Conservation (phyloP, 768 basidiomycete species). For the Neoboletus subvelutipes region DNA sequence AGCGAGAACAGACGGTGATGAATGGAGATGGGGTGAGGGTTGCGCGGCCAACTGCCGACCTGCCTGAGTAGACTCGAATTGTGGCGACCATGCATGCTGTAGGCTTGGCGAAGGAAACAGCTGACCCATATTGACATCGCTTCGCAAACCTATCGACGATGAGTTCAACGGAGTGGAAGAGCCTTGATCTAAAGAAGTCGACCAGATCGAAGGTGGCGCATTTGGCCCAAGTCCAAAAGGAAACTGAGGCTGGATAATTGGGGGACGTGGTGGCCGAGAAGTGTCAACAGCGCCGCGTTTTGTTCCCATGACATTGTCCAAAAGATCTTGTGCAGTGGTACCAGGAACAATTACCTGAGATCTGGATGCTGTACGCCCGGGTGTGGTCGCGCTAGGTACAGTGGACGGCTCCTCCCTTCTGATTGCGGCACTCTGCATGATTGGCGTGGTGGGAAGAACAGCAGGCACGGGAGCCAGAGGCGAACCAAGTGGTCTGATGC, state of each 20-base stretch:
- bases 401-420: constrained; percentile 5
- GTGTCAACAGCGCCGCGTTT: constrained; percentile 22
- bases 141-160: constrained; percentile 11
- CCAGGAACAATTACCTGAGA: constrained; percentile 23
- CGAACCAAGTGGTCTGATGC: constrained; percentile 20
- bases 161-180: constrained; percentile 12
- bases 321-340: constrained; percentile 67
- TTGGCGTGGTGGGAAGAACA: constrained; percentile 23
- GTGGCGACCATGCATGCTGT: constrained; percentile 23
- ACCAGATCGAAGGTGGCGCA: constrained; percentile 65
- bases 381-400: not conserved
- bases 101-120: constrained; percentile 15
- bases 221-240: constrained; percentile 54
- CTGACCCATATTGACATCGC: constrained; percentile 13
- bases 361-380: constrained; percentile 31
- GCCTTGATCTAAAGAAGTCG: constrained; percentile 53
- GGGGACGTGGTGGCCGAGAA: constrained; percentile 12
- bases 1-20: constrained; percentile 10
- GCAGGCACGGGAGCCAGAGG: constrained; percentile 11
- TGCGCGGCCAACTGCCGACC: constrained; percentile 10
- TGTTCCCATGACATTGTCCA: constrained; percentile 42
- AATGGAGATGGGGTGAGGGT: constrained; percentile 11
- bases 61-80: constrained; percentile 24
- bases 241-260: constrained; percentile 39
- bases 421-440: not conserved